Evolutionary conservation across 1,139 yeast species (phyloP).

Genomic region (Geotrichum histeridarum): DNA sequence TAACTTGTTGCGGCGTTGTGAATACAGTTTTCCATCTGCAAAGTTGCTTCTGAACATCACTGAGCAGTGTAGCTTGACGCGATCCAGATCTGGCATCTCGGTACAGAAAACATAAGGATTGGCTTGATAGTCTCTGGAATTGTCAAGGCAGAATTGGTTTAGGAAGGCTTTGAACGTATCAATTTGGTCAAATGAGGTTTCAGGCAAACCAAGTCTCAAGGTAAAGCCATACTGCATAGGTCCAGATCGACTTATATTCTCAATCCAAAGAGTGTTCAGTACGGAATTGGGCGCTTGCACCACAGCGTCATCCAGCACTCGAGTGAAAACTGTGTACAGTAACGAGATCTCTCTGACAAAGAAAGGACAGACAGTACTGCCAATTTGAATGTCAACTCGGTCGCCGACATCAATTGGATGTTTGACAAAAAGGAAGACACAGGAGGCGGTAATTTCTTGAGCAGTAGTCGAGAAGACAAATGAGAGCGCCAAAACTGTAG

Average conservation of each 20-base stretch:
- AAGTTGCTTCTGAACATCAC: constrained; percentile 36
- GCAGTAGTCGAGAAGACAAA: constrained; percentile 40
- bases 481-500: constrained; percentile 40
- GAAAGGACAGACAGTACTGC: constrained; percentile 27
- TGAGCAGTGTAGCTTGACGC: constrained; percentile 32
- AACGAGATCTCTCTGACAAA: constrained; percentile 37
- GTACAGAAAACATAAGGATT: constrained; percentile 35
- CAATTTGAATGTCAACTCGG: constrained; percentile 37
- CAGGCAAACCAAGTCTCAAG: constrained; percentile 37
- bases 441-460: constrained; percentile 41
- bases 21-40: constrained; percentile 35
- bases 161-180: constrained; percentile 33
- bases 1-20: constrained; percentile 33
- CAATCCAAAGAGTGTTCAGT: constrained; percentile 40
- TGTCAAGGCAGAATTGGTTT: constrained; percentile 33
- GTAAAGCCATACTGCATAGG: constrained; percentile 32
- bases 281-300: constrained; percentile 41
- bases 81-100: constrained; percentile 37
- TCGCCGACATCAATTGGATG: constrained; percentile 45
- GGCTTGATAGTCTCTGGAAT: constrained; percentile 38
- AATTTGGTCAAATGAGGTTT: constrained; percentile 37
- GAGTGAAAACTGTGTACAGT: constrained; percentile 38
- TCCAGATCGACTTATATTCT: constrained; percentile 40
- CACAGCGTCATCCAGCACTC: constrained; percentile 31
- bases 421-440: constrained; percentile 42